Evolutionary conservation across 2,329 filamentous ascomycete genomes (phyloP), one percentile per base, ranked within the genome.

Genomic region (Sporothrix mexicana): DNA sequence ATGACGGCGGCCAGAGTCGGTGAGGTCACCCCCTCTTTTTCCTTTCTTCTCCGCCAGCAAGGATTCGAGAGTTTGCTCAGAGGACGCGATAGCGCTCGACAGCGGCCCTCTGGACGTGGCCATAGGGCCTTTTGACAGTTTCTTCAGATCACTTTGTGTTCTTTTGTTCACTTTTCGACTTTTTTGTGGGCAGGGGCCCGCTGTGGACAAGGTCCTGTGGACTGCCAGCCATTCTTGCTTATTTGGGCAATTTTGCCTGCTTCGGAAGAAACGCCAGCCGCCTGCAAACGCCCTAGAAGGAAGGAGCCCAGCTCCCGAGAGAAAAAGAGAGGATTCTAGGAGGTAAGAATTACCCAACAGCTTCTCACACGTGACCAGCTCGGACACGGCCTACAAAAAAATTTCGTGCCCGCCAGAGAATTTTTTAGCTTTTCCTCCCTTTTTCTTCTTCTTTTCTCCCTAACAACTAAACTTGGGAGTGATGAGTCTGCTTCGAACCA

Each of bases 401-500:
- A 23, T 41, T 41, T 43, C 15, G 10, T 13, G 57, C 17, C 59
- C 23, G 59, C 30, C 25, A 41, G 30, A 36, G 8, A 53, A 69
- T 68, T 72, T 70, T 74, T 74, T 73, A 67, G 67, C 71, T 59
- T 55, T 57, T 43, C 23, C 70, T 59, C 72, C 62, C 68, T 76
- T 75, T 75, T 70, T 69, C 53, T 73, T 78, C 80, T 78, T 77
- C 82, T 84, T 83, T 83, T 81, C 83, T 87, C 85, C 83, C 80
- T 82, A 88, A 82, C 90, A 93, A 93, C 91, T 93, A 93, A 89
- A 72, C 88, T 88, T 90, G 91, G 90, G 88, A 81, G 86, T 91
- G 91, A 94, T 88, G 92, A 92, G 90, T 85, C 85, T 87, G 88
- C 87, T 87, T 86, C 80, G 83, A 81, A 25, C 25, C 12, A 49